Percentiles rank a stretch among this genome's conserved stretches.
Evolutionary conservation across 148 eudicot genomes (phyloP).

Genomic region (Silene conica): DNA sequence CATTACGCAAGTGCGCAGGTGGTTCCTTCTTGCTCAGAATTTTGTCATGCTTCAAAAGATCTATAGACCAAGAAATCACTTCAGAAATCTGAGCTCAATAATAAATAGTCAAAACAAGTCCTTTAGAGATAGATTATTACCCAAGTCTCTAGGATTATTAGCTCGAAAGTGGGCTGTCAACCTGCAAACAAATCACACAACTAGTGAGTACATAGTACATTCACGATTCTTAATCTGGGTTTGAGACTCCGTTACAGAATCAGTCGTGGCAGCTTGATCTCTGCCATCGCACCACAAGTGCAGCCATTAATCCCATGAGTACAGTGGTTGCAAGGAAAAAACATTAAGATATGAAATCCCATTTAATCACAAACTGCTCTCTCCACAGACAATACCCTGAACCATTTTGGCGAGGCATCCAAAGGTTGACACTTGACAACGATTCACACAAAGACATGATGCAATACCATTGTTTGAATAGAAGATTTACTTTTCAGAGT

Average conservation of each 20-base stretch:
- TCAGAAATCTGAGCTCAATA: neutral
- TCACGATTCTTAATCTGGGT: neutral
- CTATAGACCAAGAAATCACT: slow-evolving; percentile 25
- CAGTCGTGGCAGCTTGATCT: no score
- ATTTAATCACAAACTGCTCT: neutral
- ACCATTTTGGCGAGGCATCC: neutral
- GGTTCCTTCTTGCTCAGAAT: slow-evolving; percentile 82
- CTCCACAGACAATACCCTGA: neutral
- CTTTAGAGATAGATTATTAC: slow-evolving; percentile 32
- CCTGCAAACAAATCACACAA: slow-evolving; percentile 34
- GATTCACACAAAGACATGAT: neutral
- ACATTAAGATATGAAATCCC: neutral
- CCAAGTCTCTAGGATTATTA: slow-evolving; percentile 84
- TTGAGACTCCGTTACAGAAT: no score
- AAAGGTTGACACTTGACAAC: neutral
- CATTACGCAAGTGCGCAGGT: slow-evolving; percentile 70
- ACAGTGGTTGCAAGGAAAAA: neutral
- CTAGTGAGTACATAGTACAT: neutral
- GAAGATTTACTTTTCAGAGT: slow-evolving; percentile 71
- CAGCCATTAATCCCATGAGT: neutral
- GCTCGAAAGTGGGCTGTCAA: slow-evolving; percentile 80
- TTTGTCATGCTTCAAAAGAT: slow-evolving; percentile 91
- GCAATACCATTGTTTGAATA: neutral
- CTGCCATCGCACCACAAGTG: neutral
- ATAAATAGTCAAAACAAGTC: neutral